Base-by-base conservation (phyloP, 257 asterid genomes). In the Striga asiatica region DNA sequence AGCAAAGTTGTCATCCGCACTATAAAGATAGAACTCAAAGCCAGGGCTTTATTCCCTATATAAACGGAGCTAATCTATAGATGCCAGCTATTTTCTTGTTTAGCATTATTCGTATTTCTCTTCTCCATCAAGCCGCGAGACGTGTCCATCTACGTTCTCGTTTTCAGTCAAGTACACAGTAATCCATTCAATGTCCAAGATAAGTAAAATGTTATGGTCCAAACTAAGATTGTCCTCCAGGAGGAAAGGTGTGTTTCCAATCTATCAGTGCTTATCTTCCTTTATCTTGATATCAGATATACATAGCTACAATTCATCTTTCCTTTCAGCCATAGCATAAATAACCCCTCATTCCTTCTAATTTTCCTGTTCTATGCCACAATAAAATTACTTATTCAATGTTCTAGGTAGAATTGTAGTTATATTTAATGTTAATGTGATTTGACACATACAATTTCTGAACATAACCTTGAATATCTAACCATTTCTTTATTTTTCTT, bases 211-310 rank as follows among this genome's bases (percentile, higher is more conserved):
- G 54, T 29, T 56, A 21, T 58, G 49, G 62, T 65, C 60, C 54
- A 77, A 60, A 20, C 58, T 69, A 58, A 37, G 58, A 37, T 71
- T 63, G 27, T 59, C 34, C 42, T 42, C 39, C 19, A 48, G 9
- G 51, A 81, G 50, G 39, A 59, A 69, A 68, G 77, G 86, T 81
- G 24, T 41, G 83, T 57, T 21, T 51, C 13, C 3, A 20, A 8
- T 47, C 54, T 18, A 39, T 28, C 6, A 1, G 19, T 14, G 2
- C 1, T 32, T 2, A 3, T 12, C 20, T 28, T 27, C 0, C 7
- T 39, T 27, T n/a, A 7, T 43, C 28, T 29, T 3, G 32, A 32
- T 28, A 53, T 31, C 18, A n/a, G 10, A 28, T 53, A 38, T 35
- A 1, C 16, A 10, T 13, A 14, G 14, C 11, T 41, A n/a, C n/a